These are phyloP conservation scores for Collybia nuda DNA, from an alignment of 768 basidiomycete species.

Conservation along the genomic window DNA sequence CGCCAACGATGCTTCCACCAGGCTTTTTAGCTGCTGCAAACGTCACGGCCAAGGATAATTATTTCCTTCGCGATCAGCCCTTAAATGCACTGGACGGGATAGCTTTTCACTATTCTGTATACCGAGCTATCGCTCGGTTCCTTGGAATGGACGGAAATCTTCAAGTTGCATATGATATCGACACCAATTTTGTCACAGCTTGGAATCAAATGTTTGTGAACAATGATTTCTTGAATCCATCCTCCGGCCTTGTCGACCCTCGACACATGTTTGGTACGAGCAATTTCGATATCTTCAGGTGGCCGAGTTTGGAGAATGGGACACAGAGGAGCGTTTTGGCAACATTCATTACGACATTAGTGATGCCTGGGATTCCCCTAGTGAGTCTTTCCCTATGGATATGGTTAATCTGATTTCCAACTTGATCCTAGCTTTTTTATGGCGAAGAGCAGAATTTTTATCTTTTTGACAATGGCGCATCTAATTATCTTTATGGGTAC, in stretches of 20 bases:
- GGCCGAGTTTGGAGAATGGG: conserved; percentile 88
- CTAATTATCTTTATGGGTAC: conserved; percentile 90
- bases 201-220: conserved; percentile 92
- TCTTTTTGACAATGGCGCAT: conserved; percentile 81
- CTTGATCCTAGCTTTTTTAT: conserved; percentile 61
- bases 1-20: conserved; percentile 65
- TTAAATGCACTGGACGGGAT: conserved; percentile 69
- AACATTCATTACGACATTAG: conserved; percentile 73
- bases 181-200: conserved; percentile 79
- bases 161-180: conserved; percentile 83
- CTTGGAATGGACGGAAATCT: conserved; percentile 97
- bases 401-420: conserved; percentile 4
- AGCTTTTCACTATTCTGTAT: conserved; percentile 94
- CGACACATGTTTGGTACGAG: conserved; percentile 90
- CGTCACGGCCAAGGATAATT: conserved; percentile 57
- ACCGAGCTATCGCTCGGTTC: conserved; percentile 83
- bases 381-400: conserved; percentile 34
- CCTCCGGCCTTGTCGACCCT: conserved; percentile 69
- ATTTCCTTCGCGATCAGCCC: conserved; percentile 71
- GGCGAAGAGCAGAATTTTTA: conserved; percentile 95
- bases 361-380: conserved; percentile 87
- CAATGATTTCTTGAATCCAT: conserved; percentile 82
- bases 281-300: conserved; percentile 94
- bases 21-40: conserved; percentile 72
- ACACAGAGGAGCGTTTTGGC: conserved; percentile 74